These are phyloP conservation scores for Phytophthora lateralis DNA, from an alignment of 352 stramenopile genomes.

Conservation along the genomic window DNA sequence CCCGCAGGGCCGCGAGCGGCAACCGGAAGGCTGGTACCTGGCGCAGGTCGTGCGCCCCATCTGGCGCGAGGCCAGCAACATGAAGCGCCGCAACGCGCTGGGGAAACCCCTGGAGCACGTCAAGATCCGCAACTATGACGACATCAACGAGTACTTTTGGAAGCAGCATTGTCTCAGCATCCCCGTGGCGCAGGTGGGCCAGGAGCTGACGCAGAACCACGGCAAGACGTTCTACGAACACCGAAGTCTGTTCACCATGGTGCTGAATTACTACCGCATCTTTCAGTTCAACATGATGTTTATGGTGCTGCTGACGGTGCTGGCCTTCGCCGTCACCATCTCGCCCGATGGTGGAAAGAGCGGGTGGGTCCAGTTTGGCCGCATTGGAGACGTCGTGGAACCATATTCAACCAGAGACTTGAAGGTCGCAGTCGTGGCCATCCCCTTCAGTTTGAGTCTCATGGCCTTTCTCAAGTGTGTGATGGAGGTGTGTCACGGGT, in stretches of 20 bases:
- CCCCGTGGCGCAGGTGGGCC: conserved; percentile 44
- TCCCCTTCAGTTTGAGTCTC: conserved; percentile 54
- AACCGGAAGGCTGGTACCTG: conserved; percentile 66
- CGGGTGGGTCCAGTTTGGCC: conserved; percentile 57
- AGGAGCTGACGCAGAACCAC: conserved; percentile 60
- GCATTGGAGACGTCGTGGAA: conserved; percentile 59
- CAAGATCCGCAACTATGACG: conserved; percentile 83
- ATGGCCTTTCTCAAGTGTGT: conserved; percentile 67
- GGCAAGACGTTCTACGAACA: conserved; percentile 86
- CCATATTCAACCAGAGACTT: conserved; percentile 61
- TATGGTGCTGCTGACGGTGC: conserved; percentile 53
- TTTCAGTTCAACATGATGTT: conserved; percentile 88
- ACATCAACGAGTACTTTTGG: conserved; percentile 88
- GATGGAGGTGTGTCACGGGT: conserved; percentile 68
- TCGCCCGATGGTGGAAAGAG: conserved; percentile 61
- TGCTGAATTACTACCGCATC: conserved; percentile 85
- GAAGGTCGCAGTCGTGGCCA: conserved; percentile 54
- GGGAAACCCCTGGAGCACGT: conserved; percentile 72
- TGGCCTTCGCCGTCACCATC: conserved; percentile 62
- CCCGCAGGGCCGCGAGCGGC: conserved; percentile 40
- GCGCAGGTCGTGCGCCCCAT: conserved; percentile 63
- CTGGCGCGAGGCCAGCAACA: conserved; percentile 75
- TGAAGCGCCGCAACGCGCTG: conserved; percentile 68
- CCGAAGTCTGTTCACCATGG: conserved; percentile 66
- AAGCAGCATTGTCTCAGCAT: conserved; percentile 70